A percentile compares a stretch with the other conserved stretches of the same genome.
These are phyloP conservation scores for Prunus fruticosa DNA, from an alignment of 306 rosid genomes.

Conservation along the genomic window DNA sequence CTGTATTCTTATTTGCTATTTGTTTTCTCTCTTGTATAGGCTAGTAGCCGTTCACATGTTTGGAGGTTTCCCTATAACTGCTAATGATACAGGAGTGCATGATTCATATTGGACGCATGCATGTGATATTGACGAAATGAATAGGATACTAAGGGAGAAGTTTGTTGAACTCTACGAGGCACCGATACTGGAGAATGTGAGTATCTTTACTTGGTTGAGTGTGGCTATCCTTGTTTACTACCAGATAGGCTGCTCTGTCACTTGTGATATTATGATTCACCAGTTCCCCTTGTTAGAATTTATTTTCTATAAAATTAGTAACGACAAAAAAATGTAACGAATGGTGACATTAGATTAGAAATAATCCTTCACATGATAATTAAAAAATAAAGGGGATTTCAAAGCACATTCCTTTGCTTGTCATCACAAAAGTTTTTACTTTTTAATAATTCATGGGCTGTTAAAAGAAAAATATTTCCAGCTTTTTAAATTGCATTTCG, in stretches of 20 bases:
- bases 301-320: not conserved
- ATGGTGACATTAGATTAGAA: not conserved
- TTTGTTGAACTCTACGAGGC: conserved; percentile 87
- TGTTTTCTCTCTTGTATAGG: not conserved
- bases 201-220: conserved; percentile 20
- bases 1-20: conserved; percentile 1
- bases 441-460: no score
- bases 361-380: not conserved
- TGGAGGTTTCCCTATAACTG: conserved; percentile 4
- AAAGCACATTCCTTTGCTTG: not conserved
- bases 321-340: not conserved
- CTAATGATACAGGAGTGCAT: conserved; percentile 76
- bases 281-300: not conserved
- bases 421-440: not conserved
- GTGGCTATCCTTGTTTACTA: not conserved
- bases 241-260: not conserved
- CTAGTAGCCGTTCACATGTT: not conserved
- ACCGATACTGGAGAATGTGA: conserved; percentile 84
- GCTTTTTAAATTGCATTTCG: no score
- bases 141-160: conserved; percentile 76
- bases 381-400: not conserved
- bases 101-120: conserved; percentile 99
- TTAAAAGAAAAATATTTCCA: no score
- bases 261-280: not conserved
- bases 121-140: conserved; percentile 84